phyloP scores from a whole-genome alignment of 805 yeast species.

The Candida corydali region DNA sequence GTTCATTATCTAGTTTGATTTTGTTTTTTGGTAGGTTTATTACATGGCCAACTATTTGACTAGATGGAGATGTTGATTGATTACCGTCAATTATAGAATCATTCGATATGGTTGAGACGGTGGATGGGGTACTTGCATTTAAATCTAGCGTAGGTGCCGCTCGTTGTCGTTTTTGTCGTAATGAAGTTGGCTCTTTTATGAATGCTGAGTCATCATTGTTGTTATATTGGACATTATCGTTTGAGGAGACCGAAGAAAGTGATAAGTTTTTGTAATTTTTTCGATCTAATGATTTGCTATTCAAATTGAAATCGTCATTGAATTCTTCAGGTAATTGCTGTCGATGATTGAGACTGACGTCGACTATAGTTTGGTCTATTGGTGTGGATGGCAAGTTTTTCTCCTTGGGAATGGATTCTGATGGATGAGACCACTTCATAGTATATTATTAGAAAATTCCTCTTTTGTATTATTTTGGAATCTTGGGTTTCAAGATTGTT shows the following conservation, averaged over 20 bases:
- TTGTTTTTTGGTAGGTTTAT: conserved; percentile 6
- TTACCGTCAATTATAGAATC: background rate
- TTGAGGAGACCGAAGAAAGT: conserved; percentile 9
- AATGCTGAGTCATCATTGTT: conserved; percentile 7
- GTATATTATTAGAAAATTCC: too few relatives aligned
- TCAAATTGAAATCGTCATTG: conserved; percentile 16
- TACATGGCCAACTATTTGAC: conserved; percentile 5
- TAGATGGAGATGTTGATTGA: conserved; percentile 4
- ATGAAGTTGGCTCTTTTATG: conserved; percentile 10
- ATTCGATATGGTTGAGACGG: background rate
- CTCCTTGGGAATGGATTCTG: conserved; percentile 17
- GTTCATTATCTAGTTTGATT: conserved; percentile 20
- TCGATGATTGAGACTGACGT: background rate
- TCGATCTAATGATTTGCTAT: conserved; percentile 33
- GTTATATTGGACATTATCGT: background rate
- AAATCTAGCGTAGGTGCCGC: conserved; percentile 30
- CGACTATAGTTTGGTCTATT: background rate
- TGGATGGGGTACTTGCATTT: conserved; percentile 1
- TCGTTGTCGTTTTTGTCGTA: conserved; percentile 20
- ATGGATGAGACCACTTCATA: conserved; percentile 6
- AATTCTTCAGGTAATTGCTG: background rate
- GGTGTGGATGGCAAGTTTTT: conserved; percentile 40
- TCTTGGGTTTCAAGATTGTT: too few relatives aligned
- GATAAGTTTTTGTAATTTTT: conserved; percentile 38
- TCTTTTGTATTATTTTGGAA: too few relatives aligned